Evolutionary conservation across 805 yeast species (phyloP), one percentile per base, ranked within the genome.

Genomic region (Huiozyma sinensis): DNA sequence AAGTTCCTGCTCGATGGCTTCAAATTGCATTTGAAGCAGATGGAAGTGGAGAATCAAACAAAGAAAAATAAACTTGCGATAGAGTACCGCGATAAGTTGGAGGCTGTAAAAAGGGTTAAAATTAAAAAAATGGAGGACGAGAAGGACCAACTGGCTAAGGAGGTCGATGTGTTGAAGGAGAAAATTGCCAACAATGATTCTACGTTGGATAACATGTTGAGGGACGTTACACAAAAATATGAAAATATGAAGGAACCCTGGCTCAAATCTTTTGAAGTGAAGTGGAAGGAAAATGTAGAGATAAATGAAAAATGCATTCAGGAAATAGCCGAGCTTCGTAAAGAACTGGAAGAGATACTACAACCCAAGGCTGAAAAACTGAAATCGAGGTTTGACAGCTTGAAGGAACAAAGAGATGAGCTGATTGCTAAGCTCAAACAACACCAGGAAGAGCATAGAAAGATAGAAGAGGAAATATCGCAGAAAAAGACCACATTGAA

Each of bases 71-170:
- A 63, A 13, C 40, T 66, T 28, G 62, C 60, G 24, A 61, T 64
- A 36, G 64, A 53, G 4, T 68, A 65, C 44, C 51, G 57, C 13
- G 33, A 47, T 0, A 61, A 70, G 51, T 64, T 76, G 1, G 74
- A 73, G 36, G 44, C 52, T 1, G 47, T 71, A 6, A 63, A 71
- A 32, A 52, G 61, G 6, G 54, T 55, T 11, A 69, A 67, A 42
- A 63, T 64, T 5, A 52, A 52, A 13, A 53, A 60, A 35, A 56
- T 60, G 29, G 61, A 68, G 37, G 44, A 50, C 7, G 54, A 61
- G 38, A 68, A 67, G 44, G 53, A 49, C 5, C 41, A 46, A 27
- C 39, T 66, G 33, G 29, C 48, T 36, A 40, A 52, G 31, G 48
- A 68, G 44, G 58, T 69, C 1, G 62, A 60, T 10, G 62, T 59